Evolutionary conservation across 768 basidiomycete genomes (phyloP).

Genomic region (Pisolithus microcarpus): DNA sequence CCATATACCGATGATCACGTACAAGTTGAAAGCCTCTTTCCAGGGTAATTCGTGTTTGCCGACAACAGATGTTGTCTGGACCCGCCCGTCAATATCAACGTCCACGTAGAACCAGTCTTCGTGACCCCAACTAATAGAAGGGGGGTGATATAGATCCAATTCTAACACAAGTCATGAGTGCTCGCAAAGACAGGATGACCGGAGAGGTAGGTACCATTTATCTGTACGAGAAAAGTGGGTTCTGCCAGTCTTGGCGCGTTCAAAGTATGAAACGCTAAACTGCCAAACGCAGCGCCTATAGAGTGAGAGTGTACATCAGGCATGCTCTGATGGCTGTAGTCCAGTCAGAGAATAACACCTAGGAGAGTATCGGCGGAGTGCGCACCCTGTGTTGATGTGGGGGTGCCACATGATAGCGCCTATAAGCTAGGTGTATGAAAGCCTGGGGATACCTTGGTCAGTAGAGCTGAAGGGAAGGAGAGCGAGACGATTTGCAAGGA

Average conservation of each 20-base stretch:
- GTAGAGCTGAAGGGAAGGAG: background rate
- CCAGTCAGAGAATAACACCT: background rate
- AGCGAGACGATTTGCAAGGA: background rate
- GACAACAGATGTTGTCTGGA: background rate
- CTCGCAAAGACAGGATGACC: background rate
- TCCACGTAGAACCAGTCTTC: slow-evolving; percentile 5
- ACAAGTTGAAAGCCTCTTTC: slow-evolving; percentile 2
- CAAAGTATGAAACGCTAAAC: background rate
- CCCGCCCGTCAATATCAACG: background rate
- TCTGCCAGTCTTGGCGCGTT: background rate
- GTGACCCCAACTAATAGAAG: background rate
- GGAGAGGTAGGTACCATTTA: background rate
- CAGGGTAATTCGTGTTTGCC: slow-evolving; percentile 2
- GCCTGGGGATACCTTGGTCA: background rate
- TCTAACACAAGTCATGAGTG: background rate
- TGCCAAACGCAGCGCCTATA: background rate
- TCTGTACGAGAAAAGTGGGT: background rate
- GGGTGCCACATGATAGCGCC: background rate
- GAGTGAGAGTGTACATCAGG: background rate
- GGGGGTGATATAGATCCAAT: slow-evolving; percentile 1
- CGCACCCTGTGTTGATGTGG: background rate
- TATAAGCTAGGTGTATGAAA: background rate
- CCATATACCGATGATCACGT: background rate
- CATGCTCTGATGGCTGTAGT: background rate
- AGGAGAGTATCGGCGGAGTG: background rate